These are phyloP conservation scores for Alternaria ethzedia DNA, from an alignment of 2,329 filamentous ascomycete genomes.

Conservation along the genomic window DNA sequence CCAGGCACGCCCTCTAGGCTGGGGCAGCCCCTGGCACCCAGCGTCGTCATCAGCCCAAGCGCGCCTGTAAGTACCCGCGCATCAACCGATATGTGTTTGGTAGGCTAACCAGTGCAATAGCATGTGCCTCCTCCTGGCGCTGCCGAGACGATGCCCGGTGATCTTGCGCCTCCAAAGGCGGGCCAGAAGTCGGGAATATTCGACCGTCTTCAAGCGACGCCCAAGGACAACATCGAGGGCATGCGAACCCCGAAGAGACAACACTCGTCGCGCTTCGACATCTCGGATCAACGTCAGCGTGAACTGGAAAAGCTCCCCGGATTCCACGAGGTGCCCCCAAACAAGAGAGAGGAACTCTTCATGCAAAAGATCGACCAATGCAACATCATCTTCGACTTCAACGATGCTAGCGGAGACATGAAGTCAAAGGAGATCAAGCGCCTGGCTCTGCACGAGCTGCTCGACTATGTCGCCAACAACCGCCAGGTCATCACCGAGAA, in stretches of 20 bases:
- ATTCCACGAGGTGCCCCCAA: conserved; percentile 96
- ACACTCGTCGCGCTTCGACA: conserved; percentile 96
- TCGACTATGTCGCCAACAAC: conserved; percentile 99
- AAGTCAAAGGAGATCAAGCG: conserved; percentile 99
- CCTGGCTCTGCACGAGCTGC: conserved; percentile 89
- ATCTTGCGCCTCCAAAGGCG: conserved; percentile 91
- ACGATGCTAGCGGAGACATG: conserved; percentile 97
- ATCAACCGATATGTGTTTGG: not conserved
- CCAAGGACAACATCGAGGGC: conserved; percentile 95
- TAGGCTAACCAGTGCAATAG: conserved; percentile 53
- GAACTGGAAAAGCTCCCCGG: conserved; percentile 97
- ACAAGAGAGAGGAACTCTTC: conserved; percentile 93
- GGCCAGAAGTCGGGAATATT: conserved; percentile 88
- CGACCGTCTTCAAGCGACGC: conserved; percentile 88
- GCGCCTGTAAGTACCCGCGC: conserved; percentile 62
- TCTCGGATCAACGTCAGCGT: conserved; percentile 85
- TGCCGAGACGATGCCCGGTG: conserved; percentile 96
- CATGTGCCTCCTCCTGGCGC: conserved; percentile 92
- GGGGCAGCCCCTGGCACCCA: conserved; percentile 72
- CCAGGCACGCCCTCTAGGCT: conserved; percentile 68
- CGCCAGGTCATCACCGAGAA: conserved; percentile 97
- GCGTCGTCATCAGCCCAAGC: conserved; percentile 93
- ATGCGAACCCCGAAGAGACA: conserved; percentile 94
- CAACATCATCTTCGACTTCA: conserved; percentile 99
- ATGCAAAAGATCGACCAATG: conserved; percentile 99